A percentile compares a stretch with the other conserved stretches of the same genome.
Conservation (phyloP, 345 rosid species). For the Acer negundo region DNA sequence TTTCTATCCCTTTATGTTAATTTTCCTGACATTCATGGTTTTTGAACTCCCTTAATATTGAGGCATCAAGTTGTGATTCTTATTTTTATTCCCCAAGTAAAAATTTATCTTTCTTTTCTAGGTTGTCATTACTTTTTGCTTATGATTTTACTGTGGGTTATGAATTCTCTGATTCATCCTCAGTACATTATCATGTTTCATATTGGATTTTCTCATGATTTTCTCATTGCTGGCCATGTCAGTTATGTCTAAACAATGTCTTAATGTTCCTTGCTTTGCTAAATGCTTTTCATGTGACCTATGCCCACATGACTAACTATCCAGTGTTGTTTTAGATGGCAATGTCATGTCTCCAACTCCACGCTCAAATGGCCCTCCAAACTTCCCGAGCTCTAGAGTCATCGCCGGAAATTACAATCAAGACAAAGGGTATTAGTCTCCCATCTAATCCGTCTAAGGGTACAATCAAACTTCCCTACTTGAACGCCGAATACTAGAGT, state of each 20-base stretch:
- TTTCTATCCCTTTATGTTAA: no score
- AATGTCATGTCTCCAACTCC: constrained; percentile 83
- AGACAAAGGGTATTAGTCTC: constrained; percentile 36
- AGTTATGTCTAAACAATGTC: background rate
- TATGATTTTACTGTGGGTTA: no score
- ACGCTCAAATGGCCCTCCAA: constrained; percentile 90
- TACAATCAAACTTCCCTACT: constrained; percentile 52
- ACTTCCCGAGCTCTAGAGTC: constrained; percentile 80
- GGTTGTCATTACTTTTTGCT: no score
- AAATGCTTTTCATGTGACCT: background rate
- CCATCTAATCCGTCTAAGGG: constrained; percentile 37
- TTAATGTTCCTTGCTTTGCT: background rate
- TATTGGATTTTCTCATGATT: background rate
- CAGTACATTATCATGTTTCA: no score
- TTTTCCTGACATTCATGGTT: no score
- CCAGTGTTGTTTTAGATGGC: constrained; percentile 59
- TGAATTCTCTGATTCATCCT: no score
- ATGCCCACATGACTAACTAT: background rate
- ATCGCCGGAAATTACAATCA: constrained; percentile 35
- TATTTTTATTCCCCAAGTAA: no score
- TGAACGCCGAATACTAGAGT: constrained; percentile 38
- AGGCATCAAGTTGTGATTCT: no score
- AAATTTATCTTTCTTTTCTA: no score
- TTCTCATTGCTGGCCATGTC: background rate
- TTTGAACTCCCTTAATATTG: no score